Evolutionary conservation across 2,329 filamentous ascomycete genomes (phyloP), one percentile per base, ranked within the genome.

Genomic region (Monosporascus cannonballus): DNA sequence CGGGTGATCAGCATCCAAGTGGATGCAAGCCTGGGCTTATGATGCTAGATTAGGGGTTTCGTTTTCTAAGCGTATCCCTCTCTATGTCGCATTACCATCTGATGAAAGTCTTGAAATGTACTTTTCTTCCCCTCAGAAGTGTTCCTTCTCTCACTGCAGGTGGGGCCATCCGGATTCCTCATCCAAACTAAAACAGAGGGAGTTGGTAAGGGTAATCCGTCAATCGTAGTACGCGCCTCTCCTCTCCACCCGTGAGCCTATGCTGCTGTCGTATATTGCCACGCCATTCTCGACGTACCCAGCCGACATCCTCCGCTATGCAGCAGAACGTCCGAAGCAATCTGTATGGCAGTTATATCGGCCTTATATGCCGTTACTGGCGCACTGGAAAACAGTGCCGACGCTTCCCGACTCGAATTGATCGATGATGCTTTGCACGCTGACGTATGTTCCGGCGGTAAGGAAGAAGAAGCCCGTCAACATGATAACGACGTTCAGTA

Each of bases 391-490:
- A 1, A 89, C 81, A 1, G 83, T 81, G 1, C 85, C 80, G 25
- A 95, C 87, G 1, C 72, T 73, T 3, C 82, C 81, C 1, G 76
- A 70, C 34, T 78, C 66, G 64, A 93, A 96, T 20, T 85, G 84
- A 54, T 90, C 76, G 24, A 94, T 79, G 53, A 92, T 92, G 52
- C 82, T 84, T 68, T 89, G 80, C 0, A 91, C 84, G 54, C 81
- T 86, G 37, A 81, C 84, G 64, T 96, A 96, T 3, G 91, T 96
- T 38, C 92, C 92, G 1, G 79, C 88, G 0, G 79, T 85, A 47
- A 96, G 71, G 74, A 96, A 95, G 60, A 92, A 83, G n/a, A 95
- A 50, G 0, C 92, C 92, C 18, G 87, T 82, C 2, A 78, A 27
- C 53, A 94, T 91, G 54, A 96, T 81, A 56, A 83, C 60, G 17